Evolutionary conservation across 169 alveolate species (phyloP).

Genomic region (Toxoplasma gondii): DNA sequence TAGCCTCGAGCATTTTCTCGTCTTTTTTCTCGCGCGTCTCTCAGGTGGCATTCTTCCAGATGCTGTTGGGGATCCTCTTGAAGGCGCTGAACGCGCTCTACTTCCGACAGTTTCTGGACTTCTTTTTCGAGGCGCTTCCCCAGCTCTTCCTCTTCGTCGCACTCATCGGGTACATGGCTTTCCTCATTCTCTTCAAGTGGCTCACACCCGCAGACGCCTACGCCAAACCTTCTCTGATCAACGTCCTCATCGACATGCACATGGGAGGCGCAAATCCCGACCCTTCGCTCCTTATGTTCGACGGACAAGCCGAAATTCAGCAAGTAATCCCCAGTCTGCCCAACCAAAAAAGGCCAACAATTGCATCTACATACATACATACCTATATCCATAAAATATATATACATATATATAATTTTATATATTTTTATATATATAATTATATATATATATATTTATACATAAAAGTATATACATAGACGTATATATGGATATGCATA

Average conservation of each 20-base stretch:
- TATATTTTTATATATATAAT: too few relatives aligned
- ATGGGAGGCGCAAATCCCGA: background rate
- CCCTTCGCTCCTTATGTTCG: conserved; percentile 71
- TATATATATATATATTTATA: too few relatives aligned
- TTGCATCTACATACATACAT: background rate
- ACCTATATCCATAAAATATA: too few relatives aligned
- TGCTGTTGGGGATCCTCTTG: conserved; percentile 90
- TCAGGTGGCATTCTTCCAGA: conserved; percentile 65
- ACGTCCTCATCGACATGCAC: conserved; percentile 33
- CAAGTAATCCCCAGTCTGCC: conserved; percentile 64
- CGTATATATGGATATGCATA: background rate
- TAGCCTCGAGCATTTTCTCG: background rate
- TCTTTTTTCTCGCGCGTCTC: background rate
- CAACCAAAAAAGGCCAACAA: too few relatives aligned
- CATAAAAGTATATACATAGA: too few relatives aligned
- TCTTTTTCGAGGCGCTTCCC: conserved; percentile 96
- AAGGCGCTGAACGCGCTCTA: conserved; percentile 90
- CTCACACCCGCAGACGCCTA: conserved; percentile 80
- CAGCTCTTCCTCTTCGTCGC: conserved; percentile 92
- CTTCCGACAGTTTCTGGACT: conserved; percentile 88
- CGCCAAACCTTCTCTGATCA: conserved; percentile 66
- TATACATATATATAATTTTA: background rate
- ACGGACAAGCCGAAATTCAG: conserved; percentile 73
- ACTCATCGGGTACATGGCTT: conserved; percentile 95
- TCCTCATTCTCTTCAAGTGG: conserved; percentile 95